Percentiles rank a stretch among this genome's conserved stretches.
Conservation (phyloP, 2,329 filamentous ascomycete species). For the Epichloe scottii region DNA sequence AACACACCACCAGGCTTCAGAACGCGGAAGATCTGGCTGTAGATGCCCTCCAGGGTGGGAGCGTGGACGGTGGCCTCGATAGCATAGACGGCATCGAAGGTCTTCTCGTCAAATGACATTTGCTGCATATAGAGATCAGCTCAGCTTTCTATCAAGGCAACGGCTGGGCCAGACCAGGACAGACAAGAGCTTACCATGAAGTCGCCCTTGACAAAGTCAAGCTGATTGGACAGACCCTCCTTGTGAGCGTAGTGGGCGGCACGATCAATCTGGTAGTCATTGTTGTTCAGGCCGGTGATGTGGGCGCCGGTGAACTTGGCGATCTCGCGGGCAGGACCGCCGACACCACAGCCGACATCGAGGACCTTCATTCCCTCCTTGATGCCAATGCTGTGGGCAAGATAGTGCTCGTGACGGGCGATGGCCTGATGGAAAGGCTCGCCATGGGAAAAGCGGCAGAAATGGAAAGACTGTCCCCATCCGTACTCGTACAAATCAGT, state of each 20-base stretch:
- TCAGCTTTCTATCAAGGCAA: neutral
- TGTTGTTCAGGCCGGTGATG: slow-evolving; percentile 92
- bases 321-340: slow-evolving; percentile 89
- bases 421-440: slow-evolving; percentile 87
- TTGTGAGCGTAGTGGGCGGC: slow-evolving; percentile 75
- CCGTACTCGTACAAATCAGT: slow-evolving; percentile 95
- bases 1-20: slow-evolving; percentile 93
- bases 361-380: slow-evolving; percentile 79
- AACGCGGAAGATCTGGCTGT: slow-evolving; percentile 87
- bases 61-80: slow-evolving; percentile 97
- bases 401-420: slow-evolving; percentile 94
- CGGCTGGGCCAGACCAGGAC: neutral
- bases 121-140: slow-evolving; percentile 23
- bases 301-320: slow-evolving; percentile 88
- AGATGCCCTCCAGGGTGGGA: slow-evolving; percentile 79
- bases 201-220: slow-evolving; percentile 85
- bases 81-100: slow-evolving; percentile 89
- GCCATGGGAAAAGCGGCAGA: slow-evolving; percentile 80
- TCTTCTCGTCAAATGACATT: slow-evolving; percentile 88
- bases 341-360: slow-evolving; percentile 94
- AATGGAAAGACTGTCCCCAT: slow-evolving; percentile 95
- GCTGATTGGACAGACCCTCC: slow-evolving; percentile 67
- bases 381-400: slow-evolving; percentile 79
- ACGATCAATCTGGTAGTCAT: slow-evolving; percentile 96
- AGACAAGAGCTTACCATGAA: slow-evolving; percentile 57